A percentile compares a stretch with the other conserved stretches of the same genome.
Conservation (phyloP, 2,329 filamentous ascomycete genomes). For the Colletotrichum sp. region DNA sequence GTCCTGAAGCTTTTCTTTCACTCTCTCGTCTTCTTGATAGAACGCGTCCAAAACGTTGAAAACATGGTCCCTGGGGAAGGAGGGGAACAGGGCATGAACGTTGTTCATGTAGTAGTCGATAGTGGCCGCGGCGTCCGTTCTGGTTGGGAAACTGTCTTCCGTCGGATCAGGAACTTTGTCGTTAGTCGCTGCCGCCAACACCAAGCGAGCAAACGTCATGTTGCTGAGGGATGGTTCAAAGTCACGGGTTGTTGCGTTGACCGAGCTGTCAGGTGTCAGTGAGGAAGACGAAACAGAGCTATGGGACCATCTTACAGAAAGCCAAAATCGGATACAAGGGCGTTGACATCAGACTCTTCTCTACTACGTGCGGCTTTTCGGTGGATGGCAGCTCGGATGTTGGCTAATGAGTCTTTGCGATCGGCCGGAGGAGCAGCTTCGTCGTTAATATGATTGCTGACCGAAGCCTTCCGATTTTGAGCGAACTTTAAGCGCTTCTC, state of each 20-base stretch:
- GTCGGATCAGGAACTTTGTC: slow-evolving; percentile 70
- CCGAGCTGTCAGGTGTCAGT: slow-evolving; percentile 62
- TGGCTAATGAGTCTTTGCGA: slow-evolving; percentile 67
- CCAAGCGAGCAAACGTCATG: slow-evolving; percentile 90
- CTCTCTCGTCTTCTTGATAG: slow-evolving; percentile 72
- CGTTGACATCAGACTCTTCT: slow-evolving; percentile 88
- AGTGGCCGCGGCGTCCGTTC: slow-evolving; percentile 70
- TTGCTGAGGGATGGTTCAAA: slow-evolving; percentile 88
- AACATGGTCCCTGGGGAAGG: slow-evolving; percentile 81
- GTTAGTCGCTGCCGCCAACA: slow-evolving; percentile 82
- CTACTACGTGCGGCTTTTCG: slow-evolving; percentile 67
- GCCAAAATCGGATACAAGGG: slow-evolving; percentile 91
- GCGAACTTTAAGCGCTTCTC: slow-evolving; percentile 78
- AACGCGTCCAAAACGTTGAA: slow-evolving; percentile 81
- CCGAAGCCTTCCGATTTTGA: slow-evolving; percentile 72
- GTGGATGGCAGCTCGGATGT: slow-evolving; percentile 66
- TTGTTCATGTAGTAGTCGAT: slow-evolving; percentile 87
- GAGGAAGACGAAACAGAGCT: not conserved
- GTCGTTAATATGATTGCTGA: slow-evolving; percentile 69
- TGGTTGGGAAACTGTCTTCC: slow-evolving; percentile 70
- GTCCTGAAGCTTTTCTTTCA: slow-evolving; percentile 52
- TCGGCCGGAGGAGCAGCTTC: slow-evolving; percentile 34
- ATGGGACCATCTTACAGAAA: slow-evolving; percentile 66
- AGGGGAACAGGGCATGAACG: slow-evolving; percentile 79
- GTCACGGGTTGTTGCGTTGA: slow-evolving; percentile 93